These are phyloP conservation scores for Fusarium chlamydosporum DNA, from an alignment of 2,329 filamentous ascomycete genomes.

Conservation along the genomic window DNA sequence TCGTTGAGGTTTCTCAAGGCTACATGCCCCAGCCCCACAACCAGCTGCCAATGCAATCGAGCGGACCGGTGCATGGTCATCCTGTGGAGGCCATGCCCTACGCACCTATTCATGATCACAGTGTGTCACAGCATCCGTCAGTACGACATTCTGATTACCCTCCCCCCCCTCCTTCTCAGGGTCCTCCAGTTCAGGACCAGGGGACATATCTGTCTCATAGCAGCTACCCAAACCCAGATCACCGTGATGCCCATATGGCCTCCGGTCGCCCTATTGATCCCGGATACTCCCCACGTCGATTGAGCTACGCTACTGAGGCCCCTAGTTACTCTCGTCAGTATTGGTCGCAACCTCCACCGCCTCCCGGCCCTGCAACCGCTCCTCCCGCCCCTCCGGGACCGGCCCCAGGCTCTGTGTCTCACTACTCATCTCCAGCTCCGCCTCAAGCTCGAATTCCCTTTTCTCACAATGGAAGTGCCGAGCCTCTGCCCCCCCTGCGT, in stretches of 20 bases:
- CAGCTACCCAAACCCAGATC: conserved; percentile 51
- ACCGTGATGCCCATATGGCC: conserved; percentile 51
- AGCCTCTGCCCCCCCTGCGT: conserved; percentile 58
- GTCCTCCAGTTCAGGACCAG: conserved; percentile 44
- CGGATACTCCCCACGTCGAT: conserved; percentile 52
- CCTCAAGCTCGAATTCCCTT: conserved; percentile 55
- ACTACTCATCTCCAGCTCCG: conserved; percentile 50
- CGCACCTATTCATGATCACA: conserved; percentile 48
- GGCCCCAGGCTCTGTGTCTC: conserved; percentile 43
- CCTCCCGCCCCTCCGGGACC: conserved; percentile 36
- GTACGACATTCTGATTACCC: conserved; percentile 52
- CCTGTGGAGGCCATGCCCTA: conserved; percentile 47
- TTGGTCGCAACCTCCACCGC: conserved; percentile 55
- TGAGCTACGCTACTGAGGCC: conserved; percentile 53
- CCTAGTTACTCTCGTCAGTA: conserved; percentile 53
- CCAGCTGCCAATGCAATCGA: conserved; percentile 46
- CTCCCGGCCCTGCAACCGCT: conserved; percentile 44
- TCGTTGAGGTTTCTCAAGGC: conserved; percentile 47
- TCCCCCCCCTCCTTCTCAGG: conserved; percentile 46
- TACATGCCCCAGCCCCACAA: conserved; percentile 49
- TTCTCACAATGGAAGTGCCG: conserved; percentile 54
- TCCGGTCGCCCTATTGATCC: conserved; percentile 53
- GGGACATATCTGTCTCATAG: conserved; percentile 51
- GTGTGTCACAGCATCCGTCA: conserved; percentile 46
- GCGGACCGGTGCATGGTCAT: conserved; percentile 46